These are phyloP conservation scores for Stylonectria norvegica DNA, from an alignment of 2,329 filamentous ascomycete species.

Conservation along the genomic window DNA sequence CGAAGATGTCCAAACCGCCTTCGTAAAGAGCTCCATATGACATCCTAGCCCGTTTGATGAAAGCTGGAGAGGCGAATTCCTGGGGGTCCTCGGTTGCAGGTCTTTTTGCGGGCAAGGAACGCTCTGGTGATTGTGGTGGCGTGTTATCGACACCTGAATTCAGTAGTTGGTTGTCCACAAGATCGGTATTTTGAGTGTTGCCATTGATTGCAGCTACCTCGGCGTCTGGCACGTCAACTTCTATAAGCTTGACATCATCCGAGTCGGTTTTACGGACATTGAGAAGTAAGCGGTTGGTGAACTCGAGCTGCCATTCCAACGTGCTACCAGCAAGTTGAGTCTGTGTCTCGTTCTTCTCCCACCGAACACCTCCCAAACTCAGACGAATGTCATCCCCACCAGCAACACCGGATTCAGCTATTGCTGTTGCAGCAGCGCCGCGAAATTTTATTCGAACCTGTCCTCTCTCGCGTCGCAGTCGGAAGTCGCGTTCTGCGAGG, in stretches of 20 bases:
- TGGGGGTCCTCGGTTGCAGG: conserved; percentile 37
- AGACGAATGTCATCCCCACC: conserved; percentile 76
- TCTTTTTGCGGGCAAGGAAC: conserved; percentile 31
- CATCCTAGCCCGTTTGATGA: conserved; percentile 66
- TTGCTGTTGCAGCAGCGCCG: conserved; percentile 64
- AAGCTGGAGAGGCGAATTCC: conserved; percentile 75
- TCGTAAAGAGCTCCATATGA: conserved; percentile 68
- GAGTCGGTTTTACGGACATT: conserved; percentile 42
- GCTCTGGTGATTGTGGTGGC: conserved; percentile 15
- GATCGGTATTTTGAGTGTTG: conserved; percentile 8
- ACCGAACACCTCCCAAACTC: conserved; percentile 65
- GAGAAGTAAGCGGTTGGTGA: conserved; percentile 47
- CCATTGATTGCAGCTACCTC: conserved; percentile 17
- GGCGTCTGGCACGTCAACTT: conserved; percentile 42
- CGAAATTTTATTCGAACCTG: conserved; percentile 77
- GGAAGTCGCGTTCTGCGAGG: conserved; percentile 80
- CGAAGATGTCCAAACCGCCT: conserved; percentile 63
- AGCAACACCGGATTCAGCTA: conserved; percentile 64
- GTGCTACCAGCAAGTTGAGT: conserved; percentile 48
- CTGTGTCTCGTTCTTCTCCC: conserved; percentile 52
- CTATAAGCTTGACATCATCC: conserved; percentile 46
- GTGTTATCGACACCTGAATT: conserved; percentile 16
- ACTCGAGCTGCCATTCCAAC: conserved; percentile 58
- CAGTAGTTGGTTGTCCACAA: conserved; percentile 6
- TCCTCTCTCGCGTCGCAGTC: conserved; percentile 70